Conservation (phyloP, 75 land plant species). For the Isoetes taiwanensis region DNA sequence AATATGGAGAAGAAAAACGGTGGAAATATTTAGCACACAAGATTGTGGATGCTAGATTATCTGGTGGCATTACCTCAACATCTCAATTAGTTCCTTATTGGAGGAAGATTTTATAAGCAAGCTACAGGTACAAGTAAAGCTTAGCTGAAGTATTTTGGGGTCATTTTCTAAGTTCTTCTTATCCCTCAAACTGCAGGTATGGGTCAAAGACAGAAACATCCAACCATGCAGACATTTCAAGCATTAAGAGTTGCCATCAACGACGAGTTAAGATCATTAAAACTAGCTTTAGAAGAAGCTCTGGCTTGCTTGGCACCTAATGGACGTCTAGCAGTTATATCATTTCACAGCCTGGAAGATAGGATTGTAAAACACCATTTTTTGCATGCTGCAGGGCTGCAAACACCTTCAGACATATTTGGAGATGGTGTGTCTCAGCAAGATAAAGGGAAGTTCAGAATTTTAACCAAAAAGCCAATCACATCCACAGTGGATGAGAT, state of each 20-base stretch:
- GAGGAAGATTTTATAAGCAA: neutral
- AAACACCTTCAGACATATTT: neutral
- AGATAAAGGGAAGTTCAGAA: conserved; percentile 42
- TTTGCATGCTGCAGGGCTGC: conserved; percentile 34
- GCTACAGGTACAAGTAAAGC: neutral
- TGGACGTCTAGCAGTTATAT: conserved; percentile 89
- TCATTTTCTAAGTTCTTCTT: neutral
- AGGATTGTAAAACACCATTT: conserved; percentile 84
- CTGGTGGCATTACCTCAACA: conserved; percentile 81
- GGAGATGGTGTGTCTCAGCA: conserved; percentile 16
- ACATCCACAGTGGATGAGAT: conserved; percentile 62
- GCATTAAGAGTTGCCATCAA: conserved; percentile 96
- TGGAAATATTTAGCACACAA: conserved; percentile 57
- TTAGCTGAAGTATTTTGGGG: neutral
- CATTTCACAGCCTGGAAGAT: conserved; percentile 98
- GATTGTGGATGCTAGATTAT: conserved; percentile 51
- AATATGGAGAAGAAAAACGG: conserved; percentile 92
- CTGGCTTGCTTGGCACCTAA: conserved; percentile 61
- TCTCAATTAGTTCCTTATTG: conserved; percentile 51
- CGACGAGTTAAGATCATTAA: conserved; percentile 68
- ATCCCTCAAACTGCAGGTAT: conserved; percentile 25
- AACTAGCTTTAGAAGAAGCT: conserved; percentile 49
- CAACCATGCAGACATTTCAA: conserved; percentile 82
- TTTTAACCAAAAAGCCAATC: conserved; percentile 76
- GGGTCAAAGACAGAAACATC: conserved; percentile 55